Conservation (phyloP, 306 rosid genomes). For the Malus orientalis region DNA sequence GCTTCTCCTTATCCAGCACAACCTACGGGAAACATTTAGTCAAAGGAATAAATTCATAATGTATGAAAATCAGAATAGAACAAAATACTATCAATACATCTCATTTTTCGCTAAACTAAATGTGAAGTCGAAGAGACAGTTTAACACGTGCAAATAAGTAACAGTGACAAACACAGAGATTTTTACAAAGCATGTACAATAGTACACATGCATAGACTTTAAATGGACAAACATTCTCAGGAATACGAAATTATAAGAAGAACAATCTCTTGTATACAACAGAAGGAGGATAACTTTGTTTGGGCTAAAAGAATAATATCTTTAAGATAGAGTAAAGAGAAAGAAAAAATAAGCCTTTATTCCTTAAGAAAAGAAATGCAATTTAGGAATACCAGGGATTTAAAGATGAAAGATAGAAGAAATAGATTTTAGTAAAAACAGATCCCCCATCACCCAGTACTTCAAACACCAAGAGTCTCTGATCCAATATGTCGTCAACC, state of each 20-base stretch:
- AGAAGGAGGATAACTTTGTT: neutral
- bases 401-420: neutral
- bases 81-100: neutral
- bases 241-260: neutral
- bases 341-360: neutral
- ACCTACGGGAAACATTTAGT: neutral
- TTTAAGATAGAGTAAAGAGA: neutral
- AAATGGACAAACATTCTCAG: neutral
- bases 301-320: neutral
- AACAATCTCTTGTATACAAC: too few relatives aligned
- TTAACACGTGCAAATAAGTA: neutral
- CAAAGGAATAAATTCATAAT: conserved; percentile 12
- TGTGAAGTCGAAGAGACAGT: neutral
- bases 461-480: neutral
- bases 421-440: neutral
- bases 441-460: neutral
- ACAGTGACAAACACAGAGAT: neutral
- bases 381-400: neutral
- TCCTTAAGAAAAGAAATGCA: neutral
- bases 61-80: neutral
- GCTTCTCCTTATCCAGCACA: too few relatives aligned
- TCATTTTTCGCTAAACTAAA: neutral
- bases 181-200: neutral
- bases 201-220: neutral
- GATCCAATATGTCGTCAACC: neutral